A percentile compares a stretch with the other conserved stretches of the same genome.
Evolutionary conservation across 2,329 filamentous ascomycete genomes (phyloP).

Genomic region (Cryphonectria carpinicola): DNA sequence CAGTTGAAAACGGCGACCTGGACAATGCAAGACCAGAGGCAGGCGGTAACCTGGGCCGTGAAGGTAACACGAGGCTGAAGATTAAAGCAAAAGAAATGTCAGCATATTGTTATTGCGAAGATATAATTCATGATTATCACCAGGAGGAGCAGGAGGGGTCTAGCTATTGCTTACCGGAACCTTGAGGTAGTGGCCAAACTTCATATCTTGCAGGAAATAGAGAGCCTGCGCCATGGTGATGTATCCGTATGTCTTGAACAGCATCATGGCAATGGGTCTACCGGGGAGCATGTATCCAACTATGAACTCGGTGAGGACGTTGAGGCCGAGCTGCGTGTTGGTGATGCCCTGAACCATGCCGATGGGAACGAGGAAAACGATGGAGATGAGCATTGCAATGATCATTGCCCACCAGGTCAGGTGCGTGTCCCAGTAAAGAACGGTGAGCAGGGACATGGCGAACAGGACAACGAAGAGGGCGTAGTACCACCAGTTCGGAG

Average conservation of each 20-base stretch:
- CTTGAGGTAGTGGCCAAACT: conserved; percentile 50
- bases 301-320: conserved; percentile 56
- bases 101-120: neutral
- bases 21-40: conserved; percentile 42
- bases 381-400: conserved; percentile 34
- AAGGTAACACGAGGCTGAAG: conserved; percentile 42
- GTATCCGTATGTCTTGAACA: conserved; percentile 57
- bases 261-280: conserved; percentile 55
- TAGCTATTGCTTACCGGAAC: conserved; percentile 32
- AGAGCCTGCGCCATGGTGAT: conserved; percentile 50
- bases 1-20: conserved; percentile 49
- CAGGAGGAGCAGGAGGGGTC: neutral
- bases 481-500: conserved; percentile 30
- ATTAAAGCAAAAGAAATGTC: neutral
- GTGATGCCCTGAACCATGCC: conserved; percentile 41
- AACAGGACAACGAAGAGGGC: conserved; percentile 24
- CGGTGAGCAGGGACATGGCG: conserved; percentile 25
- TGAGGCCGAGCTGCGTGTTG: conserved; percentile 46
- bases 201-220: conserved; percentile 47
- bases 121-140: neutral
- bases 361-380: conserved; percentile 39
- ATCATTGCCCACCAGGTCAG: conserved; percentile 32
- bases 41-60: conserved; percentile 23
- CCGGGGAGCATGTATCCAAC: conserved; percentile 58
- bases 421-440: conserved; percentile 28